Base-by-base conservation (phyloP, 306 rosid genomes). In the Urtica urens region DNA sequence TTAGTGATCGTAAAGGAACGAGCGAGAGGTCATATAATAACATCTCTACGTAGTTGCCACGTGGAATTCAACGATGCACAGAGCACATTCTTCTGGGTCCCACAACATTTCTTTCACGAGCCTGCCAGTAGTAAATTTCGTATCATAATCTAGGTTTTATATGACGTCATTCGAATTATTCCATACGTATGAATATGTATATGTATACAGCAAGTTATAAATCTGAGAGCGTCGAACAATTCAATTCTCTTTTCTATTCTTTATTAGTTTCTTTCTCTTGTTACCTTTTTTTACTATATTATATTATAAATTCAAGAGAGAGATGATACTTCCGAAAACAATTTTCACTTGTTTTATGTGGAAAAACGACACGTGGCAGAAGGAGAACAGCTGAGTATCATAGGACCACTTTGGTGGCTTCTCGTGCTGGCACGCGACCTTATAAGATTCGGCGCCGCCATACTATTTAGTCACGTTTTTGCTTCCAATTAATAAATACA, bases 371-470 rank as follows among this genome's bases (percentile, higher is more conserved):
- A 60, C 74, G 80, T 81, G 87, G 70, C 78, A 41, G 17, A 2
- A 59, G 28, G 27, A 57, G 51, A 81, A 79, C 71, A 68, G 18
- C 6, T 57, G 16, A 8, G 10, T 10, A 5, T 35, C 1, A 41
- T 59, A 58, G 78, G 93, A 79, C 97, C 95, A 70, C 74, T 20
- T 8, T 0, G 51, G 58, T 45, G 75, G 73, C 68, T 78, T 74
- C 64, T 24, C 59, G 47, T 57, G 28, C 12, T 21, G 66, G 62
- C 94, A 79, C 93, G 86, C 81, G 82, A 66, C 87, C 72, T 65
- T 59, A 82, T 65, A 63, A 73, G 77, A 74, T 81, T 73, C 93
- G 88, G 83, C 92, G 99, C 99, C 93, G 99, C 93, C 99, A 85
- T 56, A 34, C 77, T 65, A 73, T 80, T 80, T 79, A 62, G 57